These are phyloP conservation scores for Pelargonium citronellum DNA, from an alignment of 441 rosid genomes.

Conservation along the genomic window DNA sequence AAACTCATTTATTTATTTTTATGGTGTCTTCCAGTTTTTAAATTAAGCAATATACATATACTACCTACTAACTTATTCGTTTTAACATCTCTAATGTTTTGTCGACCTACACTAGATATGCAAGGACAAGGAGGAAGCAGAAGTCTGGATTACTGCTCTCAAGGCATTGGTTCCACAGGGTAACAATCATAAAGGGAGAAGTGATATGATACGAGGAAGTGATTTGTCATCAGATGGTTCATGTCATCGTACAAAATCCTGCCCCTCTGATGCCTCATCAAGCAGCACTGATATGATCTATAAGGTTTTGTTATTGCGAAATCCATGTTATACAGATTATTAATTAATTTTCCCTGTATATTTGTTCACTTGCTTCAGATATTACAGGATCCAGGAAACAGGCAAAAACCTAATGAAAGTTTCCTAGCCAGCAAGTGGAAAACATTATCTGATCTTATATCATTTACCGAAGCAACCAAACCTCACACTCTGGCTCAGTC, in stretches of 20 bases:
- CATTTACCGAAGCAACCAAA: conserved; percentile 67
- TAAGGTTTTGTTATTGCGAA: conserved; percentile 33
- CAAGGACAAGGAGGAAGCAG: conserved; percentile 96
- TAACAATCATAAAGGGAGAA: conserved; percentile 66
- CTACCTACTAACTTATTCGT: conserved; percentile 6
- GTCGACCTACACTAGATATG: conserved; percentile 47
- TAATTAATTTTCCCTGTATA: conserved; percentile 20
- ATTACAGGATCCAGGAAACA: conserved; percentile 37
- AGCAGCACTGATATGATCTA: conserved; percentile 37
- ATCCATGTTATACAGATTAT: conserved; percentile 8
- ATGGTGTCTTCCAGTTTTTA: conserved; percentile 15
- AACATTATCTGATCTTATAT: conserved; percentile 51
- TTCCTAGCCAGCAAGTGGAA: conserved; percentile 60
- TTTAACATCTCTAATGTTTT: conserved; percentile 16
- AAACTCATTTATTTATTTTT: background rate
- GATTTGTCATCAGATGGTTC: conserved; percentile 80
- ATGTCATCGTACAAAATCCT: conserved; percentile 74
- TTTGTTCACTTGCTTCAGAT: conserved; percentile 19
- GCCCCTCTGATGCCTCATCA: conserved; percentile 45
- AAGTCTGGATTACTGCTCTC: conserved; percentile 95
- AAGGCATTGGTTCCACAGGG: conserved; percentile 77
- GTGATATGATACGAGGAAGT: conserved; percentile 75
- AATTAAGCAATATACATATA: background rate
- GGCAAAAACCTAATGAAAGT: conserved; percentile 50
- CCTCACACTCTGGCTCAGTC: conserved; percentile 81